Base-by-base conservation (phyloP, 129 eudicot genomes). In the Flaveria brownii region DNA sequence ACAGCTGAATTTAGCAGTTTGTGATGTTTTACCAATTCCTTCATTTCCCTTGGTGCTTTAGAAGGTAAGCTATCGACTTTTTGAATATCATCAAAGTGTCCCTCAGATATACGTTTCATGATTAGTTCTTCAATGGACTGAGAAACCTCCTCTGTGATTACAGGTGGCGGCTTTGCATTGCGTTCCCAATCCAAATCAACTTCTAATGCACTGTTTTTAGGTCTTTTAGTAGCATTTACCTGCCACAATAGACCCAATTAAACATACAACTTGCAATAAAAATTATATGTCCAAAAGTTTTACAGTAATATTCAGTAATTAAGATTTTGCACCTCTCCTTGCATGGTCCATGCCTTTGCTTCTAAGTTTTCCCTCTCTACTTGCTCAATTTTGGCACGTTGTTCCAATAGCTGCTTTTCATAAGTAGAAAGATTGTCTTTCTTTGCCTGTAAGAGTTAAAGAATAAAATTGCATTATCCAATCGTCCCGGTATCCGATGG, bases 101-200 rank as follows among this genome's bases (percentile, higher is more conserved):
- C 96, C 90, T 94, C 98, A 42, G 86, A 73, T 63, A 94, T 87
- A 26, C 97, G 83, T 81, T 94, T 94, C 87, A 82, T 80, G 79
- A 94, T 94, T 57, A 94, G 28, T 68, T 94, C 96, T 80, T 94
- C 98, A 78, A 91, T 85, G 50, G 97, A 76, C 78, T 87, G 88
- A n/a, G 98, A 91, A 80, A 88, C 90, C 79, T 91, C 97, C 69
- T 91, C 98, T 8, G 98, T 94, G 55, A 91, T 94, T 20, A 89
- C 91, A 9, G 97, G 98, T 46, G 98, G 88, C 61, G 98, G 97
- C 74, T 93, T 87, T 49, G 82, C 91, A 77, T 94, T 94, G 72
- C 93, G 97, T 82, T 88, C 97, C 85, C 89, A 94, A 81, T 94
- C 97, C 9, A 94, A 85, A 86, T 88, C 96, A 77, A 84, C 97